phyloP scores from a whole-genome alignment of 345 rosid species.

The Draba incana region DNA sequence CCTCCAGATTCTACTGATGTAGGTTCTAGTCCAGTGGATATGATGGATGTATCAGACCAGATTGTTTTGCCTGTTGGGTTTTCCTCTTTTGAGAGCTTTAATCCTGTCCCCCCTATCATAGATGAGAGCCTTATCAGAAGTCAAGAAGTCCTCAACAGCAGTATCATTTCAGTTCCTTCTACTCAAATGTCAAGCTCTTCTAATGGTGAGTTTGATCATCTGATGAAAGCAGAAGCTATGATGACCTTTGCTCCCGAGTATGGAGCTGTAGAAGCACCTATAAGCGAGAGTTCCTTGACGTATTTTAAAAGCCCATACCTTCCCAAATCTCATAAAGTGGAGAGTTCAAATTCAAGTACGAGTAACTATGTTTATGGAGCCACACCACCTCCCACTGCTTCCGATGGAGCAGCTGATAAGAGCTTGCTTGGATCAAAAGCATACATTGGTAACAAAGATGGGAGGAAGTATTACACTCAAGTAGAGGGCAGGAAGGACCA shows the following conservation, averaged over 20 bases:
- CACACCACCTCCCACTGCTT: conserved; percentile 68
- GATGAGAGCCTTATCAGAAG: conserved; percentile 72
- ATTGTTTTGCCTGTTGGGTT: conserved; percentile 76
- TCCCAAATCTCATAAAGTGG: conserved; percentile 72
- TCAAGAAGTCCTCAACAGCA: conserved; percentile 61
- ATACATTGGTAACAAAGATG: conserved; percentile 49
- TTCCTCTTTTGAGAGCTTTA: conserved; percentile 85
- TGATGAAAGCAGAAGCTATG: conserved; percentile 92
- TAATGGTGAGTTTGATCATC: conserved; percentile 83
- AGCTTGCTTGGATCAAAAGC: conserved; percentile 54
- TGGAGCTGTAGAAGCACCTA: conserved; percentile 88
- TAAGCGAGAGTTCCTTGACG: conserved; percentile 63
- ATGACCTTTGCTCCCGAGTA: conserved; percentile 95
- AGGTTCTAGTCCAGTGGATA: conserved; percentile 75
- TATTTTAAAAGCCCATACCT: conserved; percentile 82
- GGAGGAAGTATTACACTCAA: conserved; percentile 66
- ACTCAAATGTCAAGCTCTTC: conserved; percentile 52
- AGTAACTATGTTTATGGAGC: conserved; percentile 80
- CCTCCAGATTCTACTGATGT: conserved; percentile 86
- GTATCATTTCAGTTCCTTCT: conserved; percentile 54
- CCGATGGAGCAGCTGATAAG: conserved; percentile 70
- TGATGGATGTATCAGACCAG: conserved; percentile 80
- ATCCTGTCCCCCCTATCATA: conserved; percentile 56
- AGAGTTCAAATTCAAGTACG: conserved; percentile 71
- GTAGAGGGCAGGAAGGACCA: conserved; percentile 64